Base-by-base conservation (phyloP, 345 rosid genomes). In the Eucalyptus caleyi region DNA sequence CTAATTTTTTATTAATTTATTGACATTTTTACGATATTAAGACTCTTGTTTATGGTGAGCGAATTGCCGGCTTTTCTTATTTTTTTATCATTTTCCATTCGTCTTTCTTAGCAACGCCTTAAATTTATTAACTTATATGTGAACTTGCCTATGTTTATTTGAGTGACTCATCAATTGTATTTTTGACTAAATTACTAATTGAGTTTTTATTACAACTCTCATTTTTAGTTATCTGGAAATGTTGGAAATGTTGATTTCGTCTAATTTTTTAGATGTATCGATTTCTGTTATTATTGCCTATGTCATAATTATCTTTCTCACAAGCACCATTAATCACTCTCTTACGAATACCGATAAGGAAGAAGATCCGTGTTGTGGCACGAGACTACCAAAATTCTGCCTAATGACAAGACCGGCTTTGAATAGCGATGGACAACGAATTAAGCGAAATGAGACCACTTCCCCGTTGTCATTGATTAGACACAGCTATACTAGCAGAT, bases 31-130 rank as follows among this genome's bases (percentile, higher is more conserved):
- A 50, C 2, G 51, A 50, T 50, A 50, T 14, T 50, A 50, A 0
- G 16, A 14, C 51, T 50, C 51, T 14, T 50, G 51, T 50, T 14
- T 50, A 50, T 2, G 51, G 51, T 50, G 51, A 50, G 51, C 1
- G 2, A 47, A 47, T 47, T 47, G 67, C 32, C 1, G 32, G 1
- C 67, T 26, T 30, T 6, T 14, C 19, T 7, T n/a, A 7, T n/a
- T 7, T 8, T 16, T 16, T 16, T 16, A 32, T 67, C 4, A 16
- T 16, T 18, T 32, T 16, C 9, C 4, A 1, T 16, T 8, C 0
- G 13, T 69, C 42, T 69, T 67, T 18, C 80, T 32, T 67, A 32
- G 5, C 40, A 8, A 4, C 2, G 10, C 80, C 37, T 32, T 16
- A 32, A 67, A 67, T 32, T 16, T 16, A 67, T 18, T n/a, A 65